Conservation (phyloP, 495 filamentous ascomycete genomes). For the Aspergillus wentii region DNA sequence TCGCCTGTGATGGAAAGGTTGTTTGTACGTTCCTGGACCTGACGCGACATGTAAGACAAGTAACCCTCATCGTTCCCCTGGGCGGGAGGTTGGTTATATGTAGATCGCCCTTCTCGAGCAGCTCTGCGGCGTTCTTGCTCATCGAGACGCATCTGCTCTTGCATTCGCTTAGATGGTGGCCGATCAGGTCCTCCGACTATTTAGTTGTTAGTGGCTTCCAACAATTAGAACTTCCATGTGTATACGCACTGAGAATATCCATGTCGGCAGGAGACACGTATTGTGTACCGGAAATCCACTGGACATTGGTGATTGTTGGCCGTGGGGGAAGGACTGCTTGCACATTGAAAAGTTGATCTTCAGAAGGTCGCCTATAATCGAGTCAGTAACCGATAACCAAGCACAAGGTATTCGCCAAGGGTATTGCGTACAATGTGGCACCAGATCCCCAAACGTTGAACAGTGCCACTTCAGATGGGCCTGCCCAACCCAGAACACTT, state of each 20-base stretch:
- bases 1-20: conserved; percentile 78
- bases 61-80: conserved; percentile 50
- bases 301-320: conserved; percentile 92
- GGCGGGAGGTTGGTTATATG: conserved; percentile 14
- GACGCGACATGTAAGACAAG: conserved; percentile 69
- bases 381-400: conserved; percentile 23
- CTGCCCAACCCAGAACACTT: conserved; percentile 82
- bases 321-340: conserved; percentile 65
- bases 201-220: background rate
- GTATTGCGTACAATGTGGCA: conserved; percentile 41
- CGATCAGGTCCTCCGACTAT: conserved; percentile 78
- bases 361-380: conserved; percentile 36
- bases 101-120: conserved; percentile 27
- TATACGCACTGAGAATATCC: conserved; percentile 64
- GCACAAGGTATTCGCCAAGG: no score
- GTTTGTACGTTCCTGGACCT: conserved; percentile 86
- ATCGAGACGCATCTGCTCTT: conserved; percentile 57
- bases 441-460: conserved; percentile 79
- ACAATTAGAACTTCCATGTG: conserved; percentile 7
- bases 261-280: conserved; percentile 86
- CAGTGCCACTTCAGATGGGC: conserved; percentile 76
- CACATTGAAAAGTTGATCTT: conserved; percentile 75
- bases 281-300: conserved; percentile 96
- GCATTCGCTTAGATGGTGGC: conserved; percentile 74
- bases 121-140: conserved; percentile 52